phyloP scores from a whole-genome alignment of 768 basidiomycete genomes.

The Tulasnella sp. region DNA sequence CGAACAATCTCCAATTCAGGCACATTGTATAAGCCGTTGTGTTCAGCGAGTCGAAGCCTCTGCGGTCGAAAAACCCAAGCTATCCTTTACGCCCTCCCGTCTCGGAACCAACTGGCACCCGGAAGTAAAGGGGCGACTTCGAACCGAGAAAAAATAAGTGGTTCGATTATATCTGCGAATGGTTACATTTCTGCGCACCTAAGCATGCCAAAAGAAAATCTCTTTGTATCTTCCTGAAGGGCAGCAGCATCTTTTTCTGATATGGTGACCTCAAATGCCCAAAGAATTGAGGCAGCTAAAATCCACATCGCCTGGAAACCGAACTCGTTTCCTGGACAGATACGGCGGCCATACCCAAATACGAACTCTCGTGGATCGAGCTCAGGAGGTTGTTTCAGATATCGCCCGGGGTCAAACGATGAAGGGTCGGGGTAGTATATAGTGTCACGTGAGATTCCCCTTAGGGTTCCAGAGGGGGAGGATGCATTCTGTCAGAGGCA shows the following conservation, averaged over 20 bases:
- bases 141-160: neutral
- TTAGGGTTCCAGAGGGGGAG: neutral
- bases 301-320: neutral
- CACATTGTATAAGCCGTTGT: too few species aligned
- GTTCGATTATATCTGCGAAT: neutral
- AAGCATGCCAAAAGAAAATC: neutral
- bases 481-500: too few species aligned
- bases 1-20: constrained; percentile 48
- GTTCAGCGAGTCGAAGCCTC: too few species aligned
- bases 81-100: neutral
- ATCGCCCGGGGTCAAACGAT: constrained; percentile 31
- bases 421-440: neutral
- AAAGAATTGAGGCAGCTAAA: constrained; percentile 7
- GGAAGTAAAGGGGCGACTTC: neutral
- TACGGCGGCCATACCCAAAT: constrained; percentile 21
- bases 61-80: too few species aligned
- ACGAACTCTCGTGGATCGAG: constrained; percentile 10
- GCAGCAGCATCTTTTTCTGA: neutral
- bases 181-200: neutral
- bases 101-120: neutral
- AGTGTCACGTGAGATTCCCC: neutral
- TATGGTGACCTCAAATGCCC: neutral
- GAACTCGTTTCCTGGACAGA: constrained; percentile 10
- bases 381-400: neutral
- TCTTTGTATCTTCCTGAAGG: neutral